A percentile compares a stretch with the other conserved stretches of the same genome.
phyloP scores from a whole-genome alignment of 306 rosid species.

The Macrotyloma uniflorum region DNA sequence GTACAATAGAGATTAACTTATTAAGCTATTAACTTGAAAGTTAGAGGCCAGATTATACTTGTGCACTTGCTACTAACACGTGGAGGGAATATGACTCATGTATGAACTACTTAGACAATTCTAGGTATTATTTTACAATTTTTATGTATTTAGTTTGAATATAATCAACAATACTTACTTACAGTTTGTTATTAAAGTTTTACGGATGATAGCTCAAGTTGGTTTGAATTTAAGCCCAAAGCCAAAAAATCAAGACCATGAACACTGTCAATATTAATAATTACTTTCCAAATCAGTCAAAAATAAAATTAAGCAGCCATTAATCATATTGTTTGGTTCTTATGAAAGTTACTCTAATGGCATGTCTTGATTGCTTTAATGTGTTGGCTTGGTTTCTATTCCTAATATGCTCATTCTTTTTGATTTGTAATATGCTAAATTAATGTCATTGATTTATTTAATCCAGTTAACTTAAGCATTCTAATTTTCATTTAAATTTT shows the following conservation, averaged over 20 bases:
- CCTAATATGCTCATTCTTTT: neutral
- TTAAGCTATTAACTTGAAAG: neutral
- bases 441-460: neutral
- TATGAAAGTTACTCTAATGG: neutral
- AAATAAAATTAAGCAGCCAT: constrained; percentile 1
- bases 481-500: constrained; percentile 12
- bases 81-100: constrained; percentile 18
- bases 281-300: constrained; percentile 8
- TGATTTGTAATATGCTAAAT: neutral
- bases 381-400: neutral
- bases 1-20: constrained; percentile 4
- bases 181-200: constrained; percentile 18
- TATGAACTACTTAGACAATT: neutral
- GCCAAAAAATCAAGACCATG: neutral
- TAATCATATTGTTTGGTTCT: constrained; percentile 13
- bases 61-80: constrained; percentile 14
- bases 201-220: constrained; percentile 20
- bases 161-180: neutral
- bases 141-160: neutral
- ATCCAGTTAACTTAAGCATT: neutral
- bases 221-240: constrained; percentile 1
- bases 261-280: neutral
- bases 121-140: neutral
- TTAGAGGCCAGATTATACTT: neutral
- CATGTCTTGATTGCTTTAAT: neutral